These are phyloP conservation scores for Aspergillus fumigatus DNA, from an alignment of 2,329 filamentous ascomycete genomes.

Conservation along the genomic window DNA sequence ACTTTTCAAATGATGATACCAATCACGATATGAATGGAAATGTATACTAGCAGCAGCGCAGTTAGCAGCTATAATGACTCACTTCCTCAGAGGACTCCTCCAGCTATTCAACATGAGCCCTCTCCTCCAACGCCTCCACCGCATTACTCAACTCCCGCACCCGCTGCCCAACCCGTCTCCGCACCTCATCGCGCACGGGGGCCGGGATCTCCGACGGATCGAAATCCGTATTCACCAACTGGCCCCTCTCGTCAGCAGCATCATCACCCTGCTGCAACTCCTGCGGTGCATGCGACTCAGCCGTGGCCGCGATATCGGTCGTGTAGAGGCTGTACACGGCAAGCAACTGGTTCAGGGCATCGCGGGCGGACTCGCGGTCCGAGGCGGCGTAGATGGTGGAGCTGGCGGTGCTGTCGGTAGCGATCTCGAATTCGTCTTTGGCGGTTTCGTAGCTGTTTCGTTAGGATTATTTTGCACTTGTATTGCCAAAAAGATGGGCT, in stretches of 20 bases:
- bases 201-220: conserved; percentile 25
- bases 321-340: conserved; percentile 34
- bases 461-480: conserved; percentile 13
- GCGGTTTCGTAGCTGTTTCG: conserved; percentile 40
- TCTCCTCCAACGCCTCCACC: conserved; percentile 40
- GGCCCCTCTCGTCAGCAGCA: conserved; percentile 5
- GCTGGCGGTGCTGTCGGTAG: conserved; percentile 43
- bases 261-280: not conserved
- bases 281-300: conserved; percentile 3
- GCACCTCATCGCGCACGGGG: conserved; percentile 39
- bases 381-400: conserved; percentile 44
- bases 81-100: not conserved
- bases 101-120: conserved; percentile 32
- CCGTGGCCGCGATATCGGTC: conserved; percentile 4
- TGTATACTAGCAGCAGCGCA: not conserved
- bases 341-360: conserved; percentile 40
- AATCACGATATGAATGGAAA: not conserved
- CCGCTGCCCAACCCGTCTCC: conserved; percentile 40
- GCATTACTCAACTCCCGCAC: conserved; percentile 45
- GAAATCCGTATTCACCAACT: conserved; percentile 28
- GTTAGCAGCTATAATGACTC: not conserved
- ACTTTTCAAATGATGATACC: not conserved
- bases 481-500: not conserved
- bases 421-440: conserved; percentile 48
- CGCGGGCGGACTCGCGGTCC: conserved; percentile 43